Percentiles rank a stretch among this genome's conserved stretches.
Evolutionary conservation across 495 filamentous ascomycete genomes (phyloP).

Genomic region (Trichoderma parareesei): DNA sequence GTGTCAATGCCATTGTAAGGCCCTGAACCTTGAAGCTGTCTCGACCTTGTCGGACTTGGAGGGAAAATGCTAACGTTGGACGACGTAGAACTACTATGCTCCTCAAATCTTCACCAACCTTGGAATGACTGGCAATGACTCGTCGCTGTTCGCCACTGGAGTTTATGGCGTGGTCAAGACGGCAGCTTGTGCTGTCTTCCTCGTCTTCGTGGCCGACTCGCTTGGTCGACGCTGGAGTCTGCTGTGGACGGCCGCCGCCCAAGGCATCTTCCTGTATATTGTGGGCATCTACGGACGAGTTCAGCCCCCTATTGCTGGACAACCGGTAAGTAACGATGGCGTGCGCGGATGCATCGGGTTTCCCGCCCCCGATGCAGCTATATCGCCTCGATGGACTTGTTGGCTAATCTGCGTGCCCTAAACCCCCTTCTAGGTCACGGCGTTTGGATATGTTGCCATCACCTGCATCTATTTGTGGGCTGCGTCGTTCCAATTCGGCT

Average conservation of each 20-base stretch:
- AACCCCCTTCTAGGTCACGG: conserved; percentile 31
- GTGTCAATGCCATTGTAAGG: conserved; percentile 43
- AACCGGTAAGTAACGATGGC: conserved; percentile 15
- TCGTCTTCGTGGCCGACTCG: conserved; percentile 63
- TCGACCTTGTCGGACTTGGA: neutral
- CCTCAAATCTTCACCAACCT: conserved; percentile 61
- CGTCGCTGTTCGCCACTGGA: conserved; percentile 52
- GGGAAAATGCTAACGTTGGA: neutral
- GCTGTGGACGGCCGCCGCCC: conserved; percentile 62
- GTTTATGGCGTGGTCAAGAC: conserved; percentile 59
- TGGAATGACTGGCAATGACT: conserved; percentile 43
- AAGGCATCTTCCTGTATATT: conserved; percentile 59
- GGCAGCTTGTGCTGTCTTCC: conserved; percentile 48
- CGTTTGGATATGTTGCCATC: conserved; percentile 55
- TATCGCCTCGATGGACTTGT: neutral
- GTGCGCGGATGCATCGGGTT: neutral
- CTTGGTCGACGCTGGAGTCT: conserved; percentile 62
- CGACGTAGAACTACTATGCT: conserved; percentile 54
- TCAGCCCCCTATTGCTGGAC: conserved; percentile 46
- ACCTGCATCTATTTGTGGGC: conserved; percentile 45
- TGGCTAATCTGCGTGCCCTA: neutral
- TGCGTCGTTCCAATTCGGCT: conserved; percentile 56
- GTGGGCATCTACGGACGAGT: conserved; percentile 66
- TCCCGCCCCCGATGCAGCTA: neutral
- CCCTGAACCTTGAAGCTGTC: neutral